Evolutionary conservation across 257 asterid genomes (phyloP).

Genomic region (Nicotiana tabacum): DNA sequence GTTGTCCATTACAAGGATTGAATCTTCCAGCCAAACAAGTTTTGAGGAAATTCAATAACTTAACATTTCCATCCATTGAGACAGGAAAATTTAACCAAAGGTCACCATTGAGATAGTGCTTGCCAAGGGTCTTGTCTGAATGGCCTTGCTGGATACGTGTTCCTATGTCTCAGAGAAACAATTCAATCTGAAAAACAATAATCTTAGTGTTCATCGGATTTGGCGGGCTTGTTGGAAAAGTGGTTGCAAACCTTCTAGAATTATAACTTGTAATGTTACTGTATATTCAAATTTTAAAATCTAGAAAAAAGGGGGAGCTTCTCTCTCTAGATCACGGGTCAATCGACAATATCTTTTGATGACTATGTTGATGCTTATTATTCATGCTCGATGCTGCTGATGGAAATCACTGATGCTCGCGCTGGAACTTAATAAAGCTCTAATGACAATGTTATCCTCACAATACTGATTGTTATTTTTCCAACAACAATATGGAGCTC

Average conservation of each 20-base stretch:
- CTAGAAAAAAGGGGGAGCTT: background rate
- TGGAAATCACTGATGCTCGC: background rate
- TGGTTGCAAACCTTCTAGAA: background rate
- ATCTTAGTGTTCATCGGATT: background rate
- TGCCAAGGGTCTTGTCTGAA: background rate
- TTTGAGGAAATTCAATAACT: background rate
- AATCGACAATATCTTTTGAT: background rate
- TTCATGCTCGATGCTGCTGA: background rate
- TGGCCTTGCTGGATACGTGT: background rate
- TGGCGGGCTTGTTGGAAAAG: background rate
- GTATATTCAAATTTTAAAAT: background rate
- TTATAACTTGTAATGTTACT: background rate
- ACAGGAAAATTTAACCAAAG: background rate
- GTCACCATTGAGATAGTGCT: background rate
- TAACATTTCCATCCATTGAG: background rate
- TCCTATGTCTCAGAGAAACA: background rate
- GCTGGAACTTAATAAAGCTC: background rate
- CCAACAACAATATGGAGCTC: background rate
- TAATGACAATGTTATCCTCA: background rate
- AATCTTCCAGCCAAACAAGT: background rate
- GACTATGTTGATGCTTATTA: background rate
- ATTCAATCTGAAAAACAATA: background rate
- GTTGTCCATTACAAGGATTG: background rate
- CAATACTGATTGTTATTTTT: background rate
- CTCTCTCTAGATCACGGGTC: background rate